A percentile compares a stretch with the other conserved stretches of the same genome.
phyloP scores from a whole-genome alignment of 1,284 basidiomycete genomes.

The Phylloboletellus chloephorus region DNA sequence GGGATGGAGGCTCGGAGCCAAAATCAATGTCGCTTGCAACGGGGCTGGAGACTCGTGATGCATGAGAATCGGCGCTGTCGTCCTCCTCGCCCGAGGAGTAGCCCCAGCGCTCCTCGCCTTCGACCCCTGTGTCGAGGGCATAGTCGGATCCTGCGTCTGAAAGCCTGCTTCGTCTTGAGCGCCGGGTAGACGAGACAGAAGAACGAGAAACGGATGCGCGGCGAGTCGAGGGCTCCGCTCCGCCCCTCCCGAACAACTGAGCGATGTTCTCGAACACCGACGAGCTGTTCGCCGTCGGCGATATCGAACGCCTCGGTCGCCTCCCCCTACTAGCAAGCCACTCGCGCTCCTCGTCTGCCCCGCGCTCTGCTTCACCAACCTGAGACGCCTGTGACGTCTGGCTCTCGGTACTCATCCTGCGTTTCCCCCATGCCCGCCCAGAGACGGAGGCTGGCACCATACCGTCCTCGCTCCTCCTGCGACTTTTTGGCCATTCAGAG shows the following conservation, averaged over 20 bases:
- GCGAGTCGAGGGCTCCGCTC: constrained; percentile 39
- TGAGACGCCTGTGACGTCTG: constrained; percentile 37
- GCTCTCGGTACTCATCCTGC: constrained; percentile 47
- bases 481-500: constrained; percentile 46
- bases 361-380: constrained; percentile 18
- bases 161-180: constrained; percentile 48
- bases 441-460: constrained; percentile 18
- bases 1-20: constrained; percentile 63
- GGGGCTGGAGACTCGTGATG: constrained; percentile 32
- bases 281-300: constrained; percentile 41
- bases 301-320: constrained; percentile 30
- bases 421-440: constrained; percentile 29
- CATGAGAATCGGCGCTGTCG: constrained; percentile 31
- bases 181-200: constrained; percentile 45
- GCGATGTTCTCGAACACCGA: constrained; percentile 67
- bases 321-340: constrained; percentile 25
- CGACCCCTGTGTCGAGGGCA: constrained; percentile 48
- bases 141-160: constrained; percentile 59
- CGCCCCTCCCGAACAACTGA: constrained; percentile 57
- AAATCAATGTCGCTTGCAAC: constrained; percentile 58
- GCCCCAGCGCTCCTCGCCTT: constrained; percentile 67
- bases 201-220: constrained; percentile 55
- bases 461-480: constrained; percentile 51
- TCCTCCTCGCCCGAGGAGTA: constrained; percentile 73
- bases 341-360: constrained; percentile 23